phyloP scores from a whole-genome alignment of 164 flowering plant genomes.

The Pachysandra terminalis region DNA sequence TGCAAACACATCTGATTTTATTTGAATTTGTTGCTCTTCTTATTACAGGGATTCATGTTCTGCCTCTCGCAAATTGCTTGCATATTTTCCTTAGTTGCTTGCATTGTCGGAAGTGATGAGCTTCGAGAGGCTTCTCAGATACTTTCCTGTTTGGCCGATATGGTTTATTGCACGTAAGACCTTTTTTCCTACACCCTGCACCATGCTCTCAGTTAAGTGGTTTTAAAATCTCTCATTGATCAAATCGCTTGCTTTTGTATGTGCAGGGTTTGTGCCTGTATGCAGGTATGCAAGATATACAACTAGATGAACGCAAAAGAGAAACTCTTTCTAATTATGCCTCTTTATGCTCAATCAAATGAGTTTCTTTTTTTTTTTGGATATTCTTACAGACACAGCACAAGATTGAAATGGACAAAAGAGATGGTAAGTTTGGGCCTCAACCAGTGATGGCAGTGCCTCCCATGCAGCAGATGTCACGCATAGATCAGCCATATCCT shows the following conservation, averaged over 20 bases:
- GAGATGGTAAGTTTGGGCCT: constrained; percentile 51
- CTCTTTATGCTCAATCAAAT: neutral
- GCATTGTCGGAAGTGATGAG: constrained; percentile 45
- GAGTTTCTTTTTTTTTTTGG: constrained; percentile 1
- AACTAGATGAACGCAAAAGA: neutral
- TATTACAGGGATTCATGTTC: constrained; percentile 62
- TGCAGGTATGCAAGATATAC: constrained; percentile 42
- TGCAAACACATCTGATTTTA: neutral
- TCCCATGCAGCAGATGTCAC: constrained; percentile 62
- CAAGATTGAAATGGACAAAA: constrained; percentile 64
- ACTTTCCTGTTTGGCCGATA: constrained; percentile 42
- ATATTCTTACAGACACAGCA: constrained; percentile 61
- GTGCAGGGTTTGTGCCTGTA: constrained; percentile 67
- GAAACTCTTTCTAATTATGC: neutral
- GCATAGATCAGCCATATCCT: constrained; percentile 49
- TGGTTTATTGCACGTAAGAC: constrained; percentile 57
- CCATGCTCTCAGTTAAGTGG: neutral
- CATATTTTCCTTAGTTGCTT: constrained; percentile 49
- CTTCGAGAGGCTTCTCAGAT: constrained; percentile 43
- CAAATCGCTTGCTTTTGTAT: constrained; percentile 9
- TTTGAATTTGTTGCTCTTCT: neutral
- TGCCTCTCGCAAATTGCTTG: constrained; percentile 74
- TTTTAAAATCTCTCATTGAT: constrained; percentile 20
- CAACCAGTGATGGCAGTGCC: constrained; percentile 48
- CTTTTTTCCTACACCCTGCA: neutral